Conservation (phyloP, 2,329 filamentous ascomycete genomes). For the Pleoardoris graminearum region DNA sequence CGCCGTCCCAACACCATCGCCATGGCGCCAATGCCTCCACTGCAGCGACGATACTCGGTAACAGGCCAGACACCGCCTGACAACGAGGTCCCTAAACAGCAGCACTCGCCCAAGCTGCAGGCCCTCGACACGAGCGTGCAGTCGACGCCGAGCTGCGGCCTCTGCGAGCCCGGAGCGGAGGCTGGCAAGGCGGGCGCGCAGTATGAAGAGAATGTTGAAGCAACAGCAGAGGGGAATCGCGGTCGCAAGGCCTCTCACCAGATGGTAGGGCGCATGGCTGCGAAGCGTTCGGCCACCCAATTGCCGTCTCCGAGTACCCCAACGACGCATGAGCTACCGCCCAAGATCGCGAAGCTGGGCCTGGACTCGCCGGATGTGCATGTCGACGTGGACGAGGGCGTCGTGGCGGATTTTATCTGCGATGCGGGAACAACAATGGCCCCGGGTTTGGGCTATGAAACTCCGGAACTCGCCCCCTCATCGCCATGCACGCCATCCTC, state of each 20-base stretch:
- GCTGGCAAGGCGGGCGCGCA: conserved; percentile 7
- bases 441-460: conserved; percentile 17
- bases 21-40: conserved; percentile 24
- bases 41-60: conserved; percentile 44
- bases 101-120: conserved; percentile 40
- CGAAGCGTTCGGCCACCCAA: conserved; percentile 44
- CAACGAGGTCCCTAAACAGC: conserved; percentile 33
- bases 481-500: conserved; percentile 23
- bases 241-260: conserved; percentile 34
- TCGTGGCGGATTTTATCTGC: conserved; percentile 27
- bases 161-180: conserved; percentile 31
- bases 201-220: conserved; percentile 16
- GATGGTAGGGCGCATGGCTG: conserved; percentile 33
- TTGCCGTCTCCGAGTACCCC: conserved; percentile 42
- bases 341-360: conserved; percentile 39
- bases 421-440: conserved; percentile 12
- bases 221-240: conserved; percentile 23
- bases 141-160: conserved; percentile 32
- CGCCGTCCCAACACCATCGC: background rate
- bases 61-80: conserved; percentile 44
- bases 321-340: conserved; percentile 34
- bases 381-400: conserved; percentile 22
- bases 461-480: conserved; percentile 25
- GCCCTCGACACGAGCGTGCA: conserved; percentile 42
- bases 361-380: conserved; percentile 19